These are phyloP conservation scores for Ophiostoma ulmi DNA, from an alignment of 2,329 filamentous ascomycete species.

Conservation along the genomic window DNA sequence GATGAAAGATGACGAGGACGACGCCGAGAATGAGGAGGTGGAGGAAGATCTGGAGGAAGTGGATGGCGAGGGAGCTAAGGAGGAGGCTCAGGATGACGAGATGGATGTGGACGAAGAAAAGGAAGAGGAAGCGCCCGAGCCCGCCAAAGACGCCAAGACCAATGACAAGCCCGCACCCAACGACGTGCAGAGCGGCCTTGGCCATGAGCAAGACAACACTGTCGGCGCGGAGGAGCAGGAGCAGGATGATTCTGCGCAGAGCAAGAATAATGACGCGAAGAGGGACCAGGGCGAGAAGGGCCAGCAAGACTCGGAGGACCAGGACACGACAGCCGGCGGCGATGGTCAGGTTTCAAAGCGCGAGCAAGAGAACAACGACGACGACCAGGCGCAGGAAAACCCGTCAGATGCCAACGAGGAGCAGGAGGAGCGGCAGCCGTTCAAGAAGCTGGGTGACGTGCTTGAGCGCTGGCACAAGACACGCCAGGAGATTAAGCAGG, in stretches of 20 bases:
- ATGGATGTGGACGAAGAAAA: slow-evolving; percentile 38
- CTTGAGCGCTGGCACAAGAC: slow-evolving; percentile 90
- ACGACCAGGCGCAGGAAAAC: slow-evolving; percentile 35
- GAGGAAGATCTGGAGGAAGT: slow-evolving; percentile 33
- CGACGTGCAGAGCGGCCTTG: slow-evolving; percentile 59
- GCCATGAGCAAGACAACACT: slow-evolving; percentile 60
- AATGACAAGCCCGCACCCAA: slow-evolving; percentile 55
- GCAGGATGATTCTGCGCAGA: slow-evolving; percentile 21
- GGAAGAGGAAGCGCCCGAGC: slow-evolving; percentile 50
- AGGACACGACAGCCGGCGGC: slow-evolving; percentile 52
- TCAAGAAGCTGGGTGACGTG: slow-evolving; percentile 91
- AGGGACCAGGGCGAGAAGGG: slow-evolving; percentile 62
- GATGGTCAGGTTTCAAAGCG: slow-evolving; percentile 52
- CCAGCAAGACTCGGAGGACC: slow-evolving; percentile 57
- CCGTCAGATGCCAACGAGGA: slow-evolving; percentile 38
- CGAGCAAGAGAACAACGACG: slow-evolving; percentile 42
- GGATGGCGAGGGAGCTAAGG: slow-evolving; percentile 43
- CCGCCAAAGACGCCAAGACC: slow-evolving; percentile 44
- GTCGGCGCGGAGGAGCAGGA: slow-evolving; percentile 28
- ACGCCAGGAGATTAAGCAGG: slow-evolving; percentile 71
- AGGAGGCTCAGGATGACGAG: slow-evolving; percentile 37
- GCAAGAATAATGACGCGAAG: slow-evolving; percentile 52
- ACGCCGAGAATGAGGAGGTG: slow-evolving; percentile 43
- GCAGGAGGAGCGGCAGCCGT: slow-evolving; percentile 55
- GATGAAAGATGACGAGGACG: slow-evolving; percentile 33